Evolutionary conservation across 345 rosid species (phyloP).

Genomic region (Eucalyptus polyanthemos): DNA sequence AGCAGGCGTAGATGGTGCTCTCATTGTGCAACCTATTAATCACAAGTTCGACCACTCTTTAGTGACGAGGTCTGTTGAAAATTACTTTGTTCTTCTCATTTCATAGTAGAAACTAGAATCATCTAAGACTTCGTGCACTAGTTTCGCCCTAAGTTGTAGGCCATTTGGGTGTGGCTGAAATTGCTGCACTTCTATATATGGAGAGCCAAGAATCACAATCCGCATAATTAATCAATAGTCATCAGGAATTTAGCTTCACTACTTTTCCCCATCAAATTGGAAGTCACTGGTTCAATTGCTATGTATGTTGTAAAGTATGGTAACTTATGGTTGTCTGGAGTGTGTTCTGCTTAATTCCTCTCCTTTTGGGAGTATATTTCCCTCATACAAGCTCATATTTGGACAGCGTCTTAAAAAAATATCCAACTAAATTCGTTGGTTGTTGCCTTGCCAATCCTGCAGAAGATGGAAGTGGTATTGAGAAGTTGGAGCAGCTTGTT

Average conservation of each 20-base stretch:
- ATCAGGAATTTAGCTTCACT: background rate
- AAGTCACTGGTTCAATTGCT: background rate
- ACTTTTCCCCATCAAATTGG: background rate
- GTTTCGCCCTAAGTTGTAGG: background rate
- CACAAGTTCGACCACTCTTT: constrained; percentile 92
- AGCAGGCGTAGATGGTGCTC: constrained; percentile 88
- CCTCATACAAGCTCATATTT: background rate
- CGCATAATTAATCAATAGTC: background rate
- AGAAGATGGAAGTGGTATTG: constrained; percentile 72
- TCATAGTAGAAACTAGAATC: background rate
- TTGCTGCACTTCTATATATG: background rate
- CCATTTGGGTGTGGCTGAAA: background rate
- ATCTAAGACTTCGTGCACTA: background rate
- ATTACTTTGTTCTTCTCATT: background rate
- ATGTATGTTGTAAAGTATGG: background rate
- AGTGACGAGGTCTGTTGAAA: constrained; percentile 49
- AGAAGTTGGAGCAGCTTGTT: constrained; percentile 68
- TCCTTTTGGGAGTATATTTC: background rate
- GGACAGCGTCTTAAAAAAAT: constrained; percentile 56
- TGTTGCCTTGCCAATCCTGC: constrained; percentile 96
- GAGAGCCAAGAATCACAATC: background rate
- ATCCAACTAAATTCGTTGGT: constrained; percentile 76
- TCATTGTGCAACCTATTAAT: constrained; percentile 91
- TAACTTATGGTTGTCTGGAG: background rate
- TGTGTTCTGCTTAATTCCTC: background rate